phyloP scores from a whole-genome alignment of 2,329 filamentous ascomycete species.

The Penicillium hordei region DNA sequence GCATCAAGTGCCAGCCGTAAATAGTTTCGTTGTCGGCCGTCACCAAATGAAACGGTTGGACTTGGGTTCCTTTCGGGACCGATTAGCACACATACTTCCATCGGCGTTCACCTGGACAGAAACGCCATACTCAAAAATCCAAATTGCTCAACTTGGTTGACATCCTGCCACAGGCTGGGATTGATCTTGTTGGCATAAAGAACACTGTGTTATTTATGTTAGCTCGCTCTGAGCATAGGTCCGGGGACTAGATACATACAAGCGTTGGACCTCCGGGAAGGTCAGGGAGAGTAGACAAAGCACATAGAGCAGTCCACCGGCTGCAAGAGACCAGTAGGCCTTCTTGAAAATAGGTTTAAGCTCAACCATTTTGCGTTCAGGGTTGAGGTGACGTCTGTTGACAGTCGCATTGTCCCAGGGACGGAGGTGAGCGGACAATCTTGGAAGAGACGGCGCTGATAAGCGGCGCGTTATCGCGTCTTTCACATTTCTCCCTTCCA shows the following conservation, averaged over 20 bases:
- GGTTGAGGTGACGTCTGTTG: background rate
- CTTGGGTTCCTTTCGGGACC: constrained; percentile 68
- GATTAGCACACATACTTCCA: constrained; percentile 15
- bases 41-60: constrained; percentile 76
- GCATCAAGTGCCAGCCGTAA: constrained; percentile 89
- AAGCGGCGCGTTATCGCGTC: constrained; percentile 22
- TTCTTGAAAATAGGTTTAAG: constrained; percentile 50
- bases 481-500: constrained; percentile 21
- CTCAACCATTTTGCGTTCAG: constrained; percentile 32
- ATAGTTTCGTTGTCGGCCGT: constrained; percentile 75
- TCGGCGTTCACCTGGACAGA: background rate
- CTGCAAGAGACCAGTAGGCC: constrained; percentile 58
- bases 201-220: constrained; percentile 54
- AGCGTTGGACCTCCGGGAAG: constrained; percentile 71
- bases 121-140: constrained; percentile 73
- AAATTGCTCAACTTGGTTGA: constrained; percentile 75
- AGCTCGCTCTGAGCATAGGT: background rate
- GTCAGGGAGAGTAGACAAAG: constrained; percentile 65
- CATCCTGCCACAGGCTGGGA: constrained; percentile 67
- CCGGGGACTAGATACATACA: constrained; percentile 56
- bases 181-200: constrained; percentile 82
- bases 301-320: constrained; percentile 64
- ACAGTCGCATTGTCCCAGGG: background rate
- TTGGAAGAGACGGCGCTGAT: constrained; percentile 6
- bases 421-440: constrained; percentile 13